Evolutionary conservation across 2,329 filamentous ascomycete genomes (phyloP).

Genomic region (Ophidiomyces ophidiicola): DNA sequence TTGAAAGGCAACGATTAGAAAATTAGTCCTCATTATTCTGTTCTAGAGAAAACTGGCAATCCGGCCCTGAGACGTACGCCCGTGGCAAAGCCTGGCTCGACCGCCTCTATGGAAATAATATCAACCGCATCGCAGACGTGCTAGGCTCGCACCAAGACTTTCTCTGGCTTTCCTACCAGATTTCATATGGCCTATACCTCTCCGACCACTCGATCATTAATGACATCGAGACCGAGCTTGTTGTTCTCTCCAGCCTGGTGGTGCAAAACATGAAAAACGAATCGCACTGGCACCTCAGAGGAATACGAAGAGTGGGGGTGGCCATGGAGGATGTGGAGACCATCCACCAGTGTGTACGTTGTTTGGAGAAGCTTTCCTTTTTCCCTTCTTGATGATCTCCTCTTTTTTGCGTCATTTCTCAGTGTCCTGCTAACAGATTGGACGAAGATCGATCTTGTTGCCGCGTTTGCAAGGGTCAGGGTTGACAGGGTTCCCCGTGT

Average conservation of each 20-base stretch:
- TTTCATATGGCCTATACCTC: slow-evolving; percentile 51
- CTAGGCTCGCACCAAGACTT: slow-evolving; percentile 10
- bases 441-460: slow-evolving; percentile 12
- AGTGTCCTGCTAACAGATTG: neutral
- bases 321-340: slow-evolving; percentile 31
- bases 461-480: slow-evolving; percentile 11
- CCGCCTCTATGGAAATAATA: slow-evolving; percentile 45
- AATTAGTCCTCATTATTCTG: too few species aligned
- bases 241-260: slow-evolving; percentile 36
- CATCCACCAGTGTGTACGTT: slow-evolving; percentile 17
- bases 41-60: slow-evolving; percentile 44
- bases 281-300: slow-evolving; percentile 37
- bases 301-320: slow-evolving; percentile 31
- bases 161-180: slow-evolving; percentile 59
- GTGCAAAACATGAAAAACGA: slow-evolving; percentile 33
- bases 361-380: neutral
- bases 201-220: slow-evolving; percentile 33
- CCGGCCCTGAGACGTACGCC: slow-evolving; percentile 43
- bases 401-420: neutral
- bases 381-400: neutral
- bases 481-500: slow-evolving; percentile 13
- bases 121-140: slow-evolving; percentile 7
- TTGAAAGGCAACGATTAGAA: too few species aligned
- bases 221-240: slow-evolving; percentile 34
- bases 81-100: slow-evolving; percentile 46